These are phyloP conservation scores for Suillus hirtellus DNA, from an alignment of 768 basidiomycete genomes.

Conservation along the genomic window DNA sequence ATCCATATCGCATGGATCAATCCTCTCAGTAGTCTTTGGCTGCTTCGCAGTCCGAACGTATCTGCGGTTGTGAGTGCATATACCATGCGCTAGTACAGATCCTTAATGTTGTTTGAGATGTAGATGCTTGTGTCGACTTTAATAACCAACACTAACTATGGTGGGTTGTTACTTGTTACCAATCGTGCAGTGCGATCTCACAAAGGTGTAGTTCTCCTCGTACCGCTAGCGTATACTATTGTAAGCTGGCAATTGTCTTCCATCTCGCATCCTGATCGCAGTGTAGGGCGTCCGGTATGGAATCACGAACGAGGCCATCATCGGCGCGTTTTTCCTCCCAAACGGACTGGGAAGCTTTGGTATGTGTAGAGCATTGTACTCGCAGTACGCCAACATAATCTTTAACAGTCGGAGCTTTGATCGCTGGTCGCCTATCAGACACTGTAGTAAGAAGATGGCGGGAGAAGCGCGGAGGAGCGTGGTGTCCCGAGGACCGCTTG, in stretches of 20 bases:
- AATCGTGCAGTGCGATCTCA: conserved; percentile 29
- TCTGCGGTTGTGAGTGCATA: conserved; percentile 47
- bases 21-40: conserved; percentile 50
- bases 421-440: conserved; percentile 59
- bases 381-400: not conserved
- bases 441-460: conserved; percentile 45
- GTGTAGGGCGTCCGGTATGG: conserved; percentile 53
- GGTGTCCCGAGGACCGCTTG: conserved; percentile 66
- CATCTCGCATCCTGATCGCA: not conserved
- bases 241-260: conserved; percentile 34
- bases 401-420: conserved; percentile 51
- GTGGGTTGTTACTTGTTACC: not conserved
- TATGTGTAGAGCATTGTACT: conserved; percentile 31
- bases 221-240: conserved; percentile 61
- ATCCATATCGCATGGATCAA: conserved; percentile 48
- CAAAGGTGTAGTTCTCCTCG: conserved; percentile 37
- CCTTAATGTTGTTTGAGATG: not conserved
- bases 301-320: conserved; percentile 54
- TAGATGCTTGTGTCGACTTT: conserved; percentile 2
- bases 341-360: conserved; percentile 57
- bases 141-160: not conserved
- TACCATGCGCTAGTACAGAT: not conserved
- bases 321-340: conserved; percentile 62
- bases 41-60: conserved; percentile 63
- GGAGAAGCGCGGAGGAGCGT: conserved; percentile 46